Conservation (phyloP, 2,329 filamentous ascomycete genomes). For the Basipetospora sp. region DNA sequence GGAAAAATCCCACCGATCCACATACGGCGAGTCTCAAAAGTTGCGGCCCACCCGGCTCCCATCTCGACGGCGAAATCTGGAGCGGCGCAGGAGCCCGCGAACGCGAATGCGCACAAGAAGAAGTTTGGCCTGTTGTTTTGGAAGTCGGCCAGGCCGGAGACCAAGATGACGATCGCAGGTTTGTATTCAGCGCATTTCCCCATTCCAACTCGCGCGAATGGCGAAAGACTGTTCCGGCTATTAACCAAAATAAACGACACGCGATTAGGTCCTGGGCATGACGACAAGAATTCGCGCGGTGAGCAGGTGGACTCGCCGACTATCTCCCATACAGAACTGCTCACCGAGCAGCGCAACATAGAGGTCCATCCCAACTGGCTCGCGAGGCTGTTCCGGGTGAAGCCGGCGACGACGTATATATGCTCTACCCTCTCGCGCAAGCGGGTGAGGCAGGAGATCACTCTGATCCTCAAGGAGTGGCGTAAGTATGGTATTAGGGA, state of each 20-base stretch:
- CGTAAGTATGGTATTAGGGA: conserved; percentile 66
- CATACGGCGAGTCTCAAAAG: no score
- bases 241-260: no score
- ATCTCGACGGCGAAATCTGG: conserved; percentile 1
- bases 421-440: conserved; percentile 58
- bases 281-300: no score
- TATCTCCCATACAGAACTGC: neutral
- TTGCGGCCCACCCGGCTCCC: no score
- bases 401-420: conserved; percentile 60
- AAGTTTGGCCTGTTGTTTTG: conserved; percentile 42
- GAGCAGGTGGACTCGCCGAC: neutral
- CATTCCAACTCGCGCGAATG: neutral
- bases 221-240: no score
- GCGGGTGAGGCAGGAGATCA: conserved; percentile 61
- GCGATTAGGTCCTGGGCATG: no score
- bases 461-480: conserved; percentile 65
- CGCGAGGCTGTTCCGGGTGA: conserved; percentile 74
- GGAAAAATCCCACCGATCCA: no score
- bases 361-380: conserved; percentile 73
- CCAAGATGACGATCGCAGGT: conserved; percentile 31
- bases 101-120: conserved; percentile 27
- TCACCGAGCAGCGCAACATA: conserved; percentile 32
- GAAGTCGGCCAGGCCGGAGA: conserved; percentile 34
- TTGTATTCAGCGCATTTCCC: conserved; percentile 11
- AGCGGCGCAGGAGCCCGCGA: neutral